Evolutionary conservation across 805 yeast species (phyloP).

Genomic region (Pichia exigua): DNA sequence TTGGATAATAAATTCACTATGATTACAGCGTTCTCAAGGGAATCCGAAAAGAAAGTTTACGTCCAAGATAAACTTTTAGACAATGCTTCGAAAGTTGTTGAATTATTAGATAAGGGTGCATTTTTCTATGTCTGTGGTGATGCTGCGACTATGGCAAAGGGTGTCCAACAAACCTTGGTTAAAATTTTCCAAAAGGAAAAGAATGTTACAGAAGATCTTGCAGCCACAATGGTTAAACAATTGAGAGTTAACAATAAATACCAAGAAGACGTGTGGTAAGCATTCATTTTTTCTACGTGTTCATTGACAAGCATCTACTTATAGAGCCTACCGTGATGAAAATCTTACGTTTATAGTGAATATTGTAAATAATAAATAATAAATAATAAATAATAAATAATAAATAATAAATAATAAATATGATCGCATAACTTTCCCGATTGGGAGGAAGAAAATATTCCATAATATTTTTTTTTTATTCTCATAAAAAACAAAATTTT

Average conservation of each 20-base stretch:
- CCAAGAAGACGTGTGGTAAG: slow-evolving; percentile 95
- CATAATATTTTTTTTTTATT: not conserved
- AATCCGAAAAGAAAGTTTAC: slow-evolving; percentile 55
- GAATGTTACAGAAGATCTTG: slow-evolving; percentile 56
- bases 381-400: no score
- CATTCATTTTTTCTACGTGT: not conserved
- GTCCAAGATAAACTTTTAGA: slow-evolving; percentile 76
- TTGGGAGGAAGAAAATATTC: not conserved
- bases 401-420: no score
- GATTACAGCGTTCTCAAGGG: slow-evolving; percentile 83
- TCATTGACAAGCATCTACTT: not conserved
- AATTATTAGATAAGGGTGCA: slow-evolving; percentile 60
- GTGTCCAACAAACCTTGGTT: slow-evolving; percentile 66
- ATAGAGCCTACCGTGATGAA: not conserved
- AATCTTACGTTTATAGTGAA: not conserved
- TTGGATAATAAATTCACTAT: slow-evolving; percentile 61
- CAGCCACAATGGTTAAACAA: slow-evolving; percentile 68
- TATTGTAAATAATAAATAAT: not conserved
- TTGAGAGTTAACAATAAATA: slow-evolving; percentile 79
- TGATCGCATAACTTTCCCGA: not conserved
- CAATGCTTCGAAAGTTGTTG: slow-evolving; percentile 44
- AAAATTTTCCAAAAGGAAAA: slow-evolving; percentile 57
- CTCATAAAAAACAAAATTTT: not conserved
- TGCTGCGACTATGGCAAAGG: slow-evolving; percentile 92
- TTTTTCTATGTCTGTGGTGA: slow-evolving; percentile 95